Evolutionary conservation across 306 rosid species (phyloP), one percentile per base, ranked within the genome.

Genomic region (Gastrolobium villosum): DNA sequence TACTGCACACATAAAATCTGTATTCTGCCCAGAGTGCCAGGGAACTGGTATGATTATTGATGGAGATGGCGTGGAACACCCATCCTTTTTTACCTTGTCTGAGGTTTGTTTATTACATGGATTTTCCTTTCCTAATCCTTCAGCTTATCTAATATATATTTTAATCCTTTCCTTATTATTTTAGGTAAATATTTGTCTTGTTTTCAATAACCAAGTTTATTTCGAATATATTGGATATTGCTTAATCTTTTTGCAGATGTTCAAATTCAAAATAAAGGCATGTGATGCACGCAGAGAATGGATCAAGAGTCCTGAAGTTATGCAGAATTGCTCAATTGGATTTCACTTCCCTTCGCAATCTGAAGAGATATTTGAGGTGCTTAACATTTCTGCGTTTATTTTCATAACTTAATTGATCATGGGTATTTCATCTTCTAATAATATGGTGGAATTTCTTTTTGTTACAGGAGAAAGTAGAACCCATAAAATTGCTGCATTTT

Each of bases 11-110:
- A 70, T 88, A 32, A 50, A 62, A 73, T 77, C 87, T 49, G 90
- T 89, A 34, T 84, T 90, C 90, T 94, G 99, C 77, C 99, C 99
- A 20, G 99, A 89, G 83, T 94, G 99, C 80, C 96, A 89, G 81
- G 99, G 97, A 40, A 88, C 97, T 62, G 99, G 97, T 52, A 46
- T 68, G 13, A 52, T 52, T 54, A 62, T 76, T 30, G 91, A 85
- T 49, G 88, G 89, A 48, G 85, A 84, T 77, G 89, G 72, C 46
- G 65, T 85, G 49, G 98, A 94, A 84, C 88, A 37, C 65, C 75
- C 65, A 37, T 44, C 60, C 28, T 60, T 70, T 37, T 76, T 88
- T 15, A 78, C 89, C 54, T 56, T 90, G 49, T 84, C 92, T 46
- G 89, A 94, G 98, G 98, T 92, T 72, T 78, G 87, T 49, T 41